Conservation (phyloP, 2,329 filamentous ascomycete species). For the Didymella pomorum region DNA sequence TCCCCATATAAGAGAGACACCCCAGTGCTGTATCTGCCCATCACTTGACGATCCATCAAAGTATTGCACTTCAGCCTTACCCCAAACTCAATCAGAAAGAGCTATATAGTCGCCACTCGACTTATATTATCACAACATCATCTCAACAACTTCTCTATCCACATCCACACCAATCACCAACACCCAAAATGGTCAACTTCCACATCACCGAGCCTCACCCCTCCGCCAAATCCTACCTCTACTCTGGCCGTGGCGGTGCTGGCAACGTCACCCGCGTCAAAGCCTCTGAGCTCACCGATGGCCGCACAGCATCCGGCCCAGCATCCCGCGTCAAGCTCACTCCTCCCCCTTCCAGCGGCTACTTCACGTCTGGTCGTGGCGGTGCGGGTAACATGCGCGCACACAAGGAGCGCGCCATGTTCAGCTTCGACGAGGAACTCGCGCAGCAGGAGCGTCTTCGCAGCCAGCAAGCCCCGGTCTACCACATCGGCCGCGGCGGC, state of each 20-base stretch:
- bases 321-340: slow-evolving; percentile 60
- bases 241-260: slow-evolving; percentile 65
- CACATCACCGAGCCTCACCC: slow-evolving; percentile 69
- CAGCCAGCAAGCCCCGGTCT: slow-evolving; percentile 65
- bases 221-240: slow-evolving; percentile 61
- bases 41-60: slow-evolving; percentile 22
- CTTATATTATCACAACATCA: slow-evolving; percentile 19
- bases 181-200: slow-evolving; percentile 54
- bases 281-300: slow-evolving; percentile 62
- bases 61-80: slow-evolving; percentile 23
- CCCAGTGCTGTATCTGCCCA: slow-evolving; percentile 3
- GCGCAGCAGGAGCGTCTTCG: slow-evolving; percentile 64
- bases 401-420: slow-evolving; percentile 65
- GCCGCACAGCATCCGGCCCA: slow-evolving; percentile 55
- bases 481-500: slow-evolving; percentile 70
- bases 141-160: slow-evolving; percentile 21
- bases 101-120: slow-evolving; percentile 23
- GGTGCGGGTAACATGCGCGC: slow-evolving; percentile 71
- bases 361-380: slow-evolving; percentile 72
- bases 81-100: slow-evolving; percentile 19
- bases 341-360: slow-evolving; percentile 55
- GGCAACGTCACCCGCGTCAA: slow-evolving; percentile 66
- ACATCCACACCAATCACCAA: slow-evolving; percentile 24
- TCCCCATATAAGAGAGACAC: slow-evolving; percentile 15
- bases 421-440: slow-evolving; percentile 74